Base-by-base conservation (phyloP, 176 grass and related monocot genomes). In the Secale cereale region DNA sequence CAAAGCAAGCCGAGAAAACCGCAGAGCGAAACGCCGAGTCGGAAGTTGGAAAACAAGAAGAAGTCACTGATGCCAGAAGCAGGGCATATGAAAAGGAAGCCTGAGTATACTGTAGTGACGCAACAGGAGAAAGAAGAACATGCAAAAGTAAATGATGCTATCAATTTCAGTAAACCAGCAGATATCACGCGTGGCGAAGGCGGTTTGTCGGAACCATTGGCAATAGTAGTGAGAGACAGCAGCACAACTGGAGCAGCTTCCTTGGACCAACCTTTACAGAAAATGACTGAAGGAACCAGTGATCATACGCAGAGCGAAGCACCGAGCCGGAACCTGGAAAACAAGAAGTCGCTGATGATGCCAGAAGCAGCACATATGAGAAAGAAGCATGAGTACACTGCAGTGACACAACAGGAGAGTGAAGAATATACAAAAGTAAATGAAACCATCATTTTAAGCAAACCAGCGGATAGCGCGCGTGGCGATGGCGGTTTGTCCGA, bases 41-140 rank as follows among this genome's bases (percentile, higher is more conserved):
- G 36, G 71, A 90, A 59, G 67, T 50, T 46, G 23, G 65, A 57
- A 62, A 28, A 84, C 36, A 90, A 83, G 25, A 89, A 62, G 39
- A 88, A 59, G 52, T 1, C 56, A 73, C 79, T 57, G 17, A 74
- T 32, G 54, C 57, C 48, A 50, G 57, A 90, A 88, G 59, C 83
- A 90, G 26, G 29, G 11, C 41, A 41, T 19, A 10, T 26, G 11
- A 85, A 76, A 62, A 65, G 69, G 52, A 82, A 90, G 65, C 15
- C 68, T 31, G 62, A 46, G 13, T 30, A 19, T 61, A 23, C 20
- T 52, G 11, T 43, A 40, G 12, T 61, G 36, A 74, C 19, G 68
- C 66, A 74, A 76, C 76, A 3, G 8, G 65, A 77, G 68, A 80
- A 62, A 9, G 81, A 36, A 1, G 45, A 41, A 30, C 69, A 27